Evolutionary conservation across 2,329 filamentous ascomycete genomes (phyloP).

Genomic region (Incumbomyces lentus): DNA sequence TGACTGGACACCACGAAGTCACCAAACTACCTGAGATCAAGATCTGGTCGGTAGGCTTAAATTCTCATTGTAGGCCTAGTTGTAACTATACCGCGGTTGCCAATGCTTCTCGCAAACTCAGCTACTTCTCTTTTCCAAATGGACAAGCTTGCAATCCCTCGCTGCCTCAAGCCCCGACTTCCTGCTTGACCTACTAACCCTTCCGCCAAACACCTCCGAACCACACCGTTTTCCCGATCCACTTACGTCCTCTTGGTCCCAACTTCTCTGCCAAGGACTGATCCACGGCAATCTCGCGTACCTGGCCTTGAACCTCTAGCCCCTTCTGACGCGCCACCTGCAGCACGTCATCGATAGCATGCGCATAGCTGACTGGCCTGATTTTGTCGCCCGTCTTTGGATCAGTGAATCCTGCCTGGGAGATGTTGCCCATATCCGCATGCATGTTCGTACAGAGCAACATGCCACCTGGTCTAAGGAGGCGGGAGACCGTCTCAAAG

Average conservation of each 20-base stretch:
- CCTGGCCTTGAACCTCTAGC: slow-evolving; percentile 31
- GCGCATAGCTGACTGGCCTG: slow-evolving; percentile 47
- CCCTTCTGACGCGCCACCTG: slow-evolving; percentile 37
- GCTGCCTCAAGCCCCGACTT: too few relatives aligned
- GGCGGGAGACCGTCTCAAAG: slow-evolving; percentile 38
- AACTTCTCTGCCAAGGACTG: slow-evolving; percentile 48
- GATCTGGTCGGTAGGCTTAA: too few relatives aligned
- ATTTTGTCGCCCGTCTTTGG: slow-evolving; percentile 45
- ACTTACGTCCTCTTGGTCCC: slow-evolving; percentile 53
- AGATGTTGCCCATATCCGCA: slow-evolving; percentile 44
- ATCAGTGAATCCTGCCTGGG: slow-evolving; percentile 54
- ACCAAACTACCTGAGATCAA: too few relatives aligned
- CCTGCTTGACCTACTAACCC: not conserved
- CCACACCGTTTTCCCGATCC: slow-evolving; percentile 46
- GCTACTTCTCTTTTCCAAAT: too few relatives aligned
- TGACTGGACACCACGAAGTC: too few relatives aligned
- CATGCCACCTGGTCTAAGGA: slow-evolving; percentile 39
- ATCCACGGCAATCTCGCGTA: slow-evolving; percentile 36
- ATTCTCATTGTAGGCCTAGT: too few relatives aligned
- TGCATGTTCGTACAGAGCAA: slow-evolving; percentile 61
- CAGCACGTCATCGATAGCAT: slow-evolving; percentile 44
- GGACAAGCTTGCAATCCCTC: too few relatives aligned
- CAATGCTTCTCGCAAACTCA: too few relatives aligned
- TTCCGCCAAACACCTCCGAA: slow-evolving; percentile 41
- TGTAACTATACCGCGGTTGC: too few relatives aligned